A percentile compares a stretch with the other conserved stretches of the same genome.
Conservation (phyloP, 2,329 filamentous ascomycete species). For the Aspergillus thermomutatus region DNA sequence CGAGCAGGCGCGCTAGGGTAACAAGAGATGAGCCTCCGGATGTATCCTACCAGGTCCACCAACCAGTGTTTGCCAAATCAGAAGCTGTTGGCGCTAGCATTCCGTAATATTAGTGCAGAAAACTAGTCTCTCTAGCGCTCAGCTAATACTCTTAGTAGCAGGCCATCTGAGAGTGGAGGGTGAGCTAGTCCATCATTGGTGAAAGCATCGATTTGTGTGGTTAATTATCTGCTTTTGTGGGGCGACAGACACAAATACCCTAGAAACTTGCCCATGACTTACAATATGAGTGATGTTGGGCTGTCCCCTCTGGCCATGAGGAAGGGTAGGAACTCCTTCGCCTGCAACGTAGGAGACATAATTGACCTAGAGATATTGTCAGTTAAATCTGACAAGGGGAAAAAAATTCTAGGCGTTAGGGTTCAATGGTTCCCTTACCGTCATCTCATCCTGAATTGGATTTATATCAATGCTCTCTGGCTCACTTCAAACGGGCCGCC, state of each 20-base stretch:
- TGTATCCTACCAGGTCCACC: background rate
- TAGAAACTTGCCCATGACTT: background rate
- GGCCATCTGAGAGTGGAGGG: background rate
- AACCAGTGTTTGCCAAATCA: background rate
- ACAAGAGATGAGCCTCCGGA: background rate
- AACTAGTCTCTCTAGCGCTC: background rate
- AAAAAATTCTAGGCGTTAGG: too few relatives aligned
- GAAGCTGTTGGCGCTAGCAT: background rate
- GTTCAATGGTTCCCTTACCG: constrained; percentile 30
- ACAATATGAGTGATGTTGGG: constrained; percentile 42
- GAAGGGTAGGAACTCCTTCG: constrained; percentile 49
- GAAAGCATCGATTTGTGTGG: too few relatives aligned
- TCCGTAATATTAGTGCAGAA: background rate
- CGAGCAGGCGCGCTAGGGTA: background rate
- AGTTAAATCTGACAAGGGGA: background rate
- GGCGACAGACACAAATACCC: too few relatives aligned
- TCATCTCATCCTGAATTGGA: constrained; percentile 44
- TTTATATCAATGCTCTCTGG: constrained; percentile 47
- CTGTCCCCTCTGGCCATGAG: constrained; percentile 42
- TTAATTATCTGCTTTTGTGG: too few relatives aligned
- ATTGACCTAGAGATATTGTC: constrained; percentile 17
- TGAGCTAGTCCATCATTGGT: background rate
- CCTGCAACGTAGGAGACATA: constrained; percentile 49
- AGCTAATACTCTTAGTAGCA: background rate
- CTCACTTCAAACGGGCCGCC: constrained; percentile 48